phyloP scores from a whole-genome alignment of 805 yeast genomes.

The Saccharomycopsis sp. region DNA sequence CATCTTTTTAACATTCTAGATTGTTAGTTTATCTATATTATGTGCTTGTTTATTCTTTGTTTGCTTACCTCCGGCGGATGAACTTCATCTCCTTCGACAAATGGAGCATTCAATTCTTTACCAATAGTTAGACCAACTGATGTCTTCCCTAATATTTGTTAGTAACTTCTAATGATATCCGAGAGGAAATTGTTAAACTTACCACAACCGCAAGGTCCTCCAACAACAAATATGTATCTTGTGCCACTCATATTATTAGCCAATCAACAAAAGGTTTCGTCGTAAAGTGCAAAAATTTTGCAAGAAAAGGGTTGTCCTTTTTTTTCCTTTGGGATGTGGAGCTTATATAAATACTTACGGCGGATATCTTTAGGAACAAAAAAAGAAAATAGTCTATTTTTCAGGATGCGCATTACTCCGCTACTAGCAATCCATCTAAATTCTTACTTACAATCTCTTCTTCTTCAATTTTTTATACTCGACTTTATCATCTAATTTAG shows the following conservation, averaged over 20 bases:
- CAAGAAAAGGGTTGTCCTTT: no score
- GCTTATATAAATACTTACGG: no score
- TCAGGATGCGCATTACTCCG: background rate
- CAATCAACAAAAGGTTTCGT: background rate
- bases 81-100: slow-evolving; percentile 77
- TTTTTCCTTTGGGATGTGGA: no score
- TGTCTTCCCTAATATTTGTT: slow-evolving; percentile 40
- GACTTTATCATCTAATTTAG: slow-evolving; percentile 3
- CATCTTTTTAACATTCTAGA: slow-evolving; percentile 74
- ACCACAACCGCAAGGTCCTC: slow-evolving; percentile 97
- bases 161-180: background rate
- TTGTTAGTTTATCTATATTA: slow-evolving; percentile 4
- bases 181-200: background rate
- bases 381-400: no score
- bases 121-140: slow-evolving; percentile 59
- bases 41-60: background rate
- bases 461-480: slow-evolving; percentile 13
- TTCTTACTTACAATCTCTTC: slow-evolving; percentile 9
- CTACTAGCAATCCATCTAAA: background rate
- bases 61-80: slow-evolving; percentile 48
- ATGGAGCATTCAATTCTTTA: slow-evolving; percentile 41
- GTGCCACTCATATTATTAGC: background rate
- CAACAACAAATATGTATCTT: slow-evolving; percentile 42
- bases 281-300: no score
- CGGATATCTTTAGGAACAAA: no score